A percentile compares a stretch with the other conserved stretches of the same genome.
Evolutionary conservation across 768 basidiomycete genomes (phyloP).

Genomic region (Psilocybe sp.): DNA sequence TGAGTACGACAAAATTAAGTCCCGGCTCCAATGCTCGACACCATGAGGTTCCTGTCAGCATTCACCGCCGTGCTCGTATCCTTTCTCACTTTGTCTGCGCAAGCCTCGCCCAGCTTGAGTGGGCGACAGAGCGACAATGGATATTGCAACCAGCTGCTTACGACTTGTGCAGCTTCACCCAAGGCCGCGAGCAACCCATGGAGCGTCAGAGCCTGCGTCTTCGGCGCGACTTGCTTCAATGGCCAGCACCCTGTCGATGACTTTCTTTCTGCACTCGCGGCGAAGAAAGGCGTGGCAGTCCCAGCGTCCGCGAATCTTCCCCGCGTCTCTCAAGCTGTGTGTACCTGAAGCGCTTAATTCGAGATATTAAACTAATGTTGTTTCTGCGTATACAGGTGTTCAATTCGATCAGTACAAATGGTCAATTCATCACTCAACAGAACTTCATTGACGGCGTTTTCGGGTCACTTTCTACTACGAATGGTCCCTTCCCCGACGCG

Average conservation of each 20-base stretch:
- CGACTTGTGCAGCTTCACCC: too few relatives aligned
- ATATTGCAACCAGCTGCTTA: too few relatives aligned
- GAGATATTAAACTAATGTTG: too few relatives aligned
- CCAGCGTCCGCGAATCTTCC: not conserved
- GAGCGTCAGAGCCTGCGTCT: not conserved
- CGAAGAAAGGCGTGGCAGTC: not conserved
- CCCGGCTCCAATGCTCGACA: too few relatives aligned
- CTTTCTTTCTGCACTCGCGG: not conserved
- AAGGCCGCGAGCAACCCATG: not conserved
- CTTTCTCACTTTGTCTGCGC: too few relatives aligned
- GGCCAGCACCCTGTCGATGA: not conserved
- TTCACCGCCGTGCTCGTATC: too few relatives aligned
- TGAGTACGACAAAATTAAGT: too few relatives aligned
- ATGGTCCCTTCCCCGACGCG: constrained; percentile 1
- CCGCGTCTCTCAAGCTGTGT: not conserved
- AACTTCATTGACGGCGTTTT: constrained; percentile 3
- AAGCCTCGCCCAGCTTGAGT: too few relatives aligned
- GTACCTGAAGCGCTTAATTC: too few relatives aligned
- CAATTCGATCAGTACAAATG: not conserved
- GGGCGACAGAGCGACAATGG: too few relatives aligned
- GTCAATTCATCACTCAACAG: not conserved
- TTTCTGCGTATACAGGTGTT: not conserved
- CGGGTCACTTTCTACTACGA: not conserved
- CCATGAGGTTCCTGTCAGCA: too few relatives aligned
- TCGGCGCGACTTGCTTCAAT: not conserved